phyloP scores from a whole-genome alignment of 495 filamentous ascomycete species.

The Podospora pseudocomata region DNA sequence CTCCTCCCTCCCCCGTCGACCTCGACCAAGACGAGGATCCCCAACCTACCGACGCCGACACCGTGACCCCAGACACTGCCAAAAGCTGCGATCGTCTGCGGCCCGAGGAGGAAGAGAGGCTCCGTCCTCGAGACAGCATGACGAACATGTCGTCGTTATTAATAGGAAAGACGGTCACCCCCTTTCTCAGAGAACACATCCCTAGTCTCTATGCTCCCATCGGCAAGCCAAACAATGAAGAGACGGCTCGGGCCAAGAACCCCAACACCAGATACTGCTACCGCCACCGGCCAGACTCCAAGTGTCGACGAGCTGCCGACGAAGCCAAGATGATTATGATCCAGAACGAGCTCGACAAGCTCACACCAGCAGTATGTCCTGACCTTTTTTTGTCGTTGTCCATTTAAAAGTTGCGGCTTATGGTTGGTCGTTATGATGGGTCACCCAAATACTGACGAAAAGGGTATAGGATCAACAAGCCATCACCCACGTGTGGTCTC shows the following conservation, averaged over 20 bases:
- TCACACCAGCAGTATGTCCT: slow-evolving; percentile 58
- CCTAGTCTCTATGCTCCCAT: slow-evolving; percentile 75
- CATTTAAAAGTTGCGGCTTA: background rate
- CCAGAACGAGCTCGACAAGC: slow-evolving; percentile 77
- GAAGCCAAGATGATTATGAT: slow-evolving; percentile 94
- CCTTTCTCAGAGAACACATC: slow-evolving; percentile 82
- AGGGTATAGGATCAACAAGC: slow-evolving; percentile 61
- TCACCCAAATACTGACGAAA: background rate
- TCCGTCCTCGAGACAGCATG: slow-evolving; percentile 32
- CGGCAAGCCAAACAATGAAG: slow-evolving; percentile 44
- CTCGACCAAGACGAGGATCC: slow-evolving; percentile 3
- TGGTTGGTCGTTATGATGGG: background rate
- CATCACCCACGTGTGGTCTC: slow-evolving; percentile 92
- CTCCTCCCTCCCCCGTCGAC: slow-evolving; percentile 7
- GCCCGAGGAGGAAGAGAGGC: slow-evolving; percentile 39
- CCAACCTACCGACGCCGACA: background rate
- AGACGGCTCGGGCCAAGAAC: slow-evolving; percentile 44
- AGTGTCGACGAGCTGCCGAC: slow-evolving; percentile 87
- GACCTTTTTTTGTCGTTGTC: background rate
- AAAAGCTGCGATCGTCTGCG: slow-evolving; percentile 41
- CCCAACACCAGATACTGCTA: slow-evolving; percentile 93
- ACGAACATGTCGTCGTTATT: slow-evolving; percentile 47
- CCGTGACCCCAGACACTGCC: slow-evolving; percentile 15
- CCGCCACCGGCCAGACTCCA: slow-evolving; percentile 88
- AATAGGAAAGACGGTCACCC: slow-evolving; percentile 60